Evolutionary conservation across 2,329 filamentous ascomycete species (phyloP).

Genomic region (Dendrostoma leiphaemia): DNA sequence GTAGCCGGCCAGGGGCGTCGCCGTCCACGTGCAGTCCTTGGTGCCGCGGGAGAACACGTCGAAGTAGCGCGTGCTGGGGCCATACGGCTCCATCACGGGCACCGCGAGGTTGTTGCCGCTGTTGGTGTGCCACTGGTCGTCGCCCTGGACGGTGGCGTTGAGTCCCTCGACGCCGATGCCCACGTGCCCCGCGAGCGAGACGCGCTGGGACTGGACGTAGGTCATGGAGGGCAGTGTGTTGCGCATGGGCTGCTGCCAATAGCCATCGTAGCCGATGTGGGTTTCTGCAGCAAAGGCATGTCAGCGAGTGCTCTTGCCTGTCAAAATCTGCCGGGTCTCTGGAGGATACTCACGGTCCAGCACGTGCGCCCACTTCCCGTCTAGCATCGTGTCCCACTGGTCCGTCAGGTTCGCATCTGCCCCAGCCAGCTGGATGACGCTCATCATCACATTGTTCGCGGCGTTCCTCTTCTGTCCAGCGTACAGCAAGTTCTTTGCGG

Average conservation of each 20-base stretch:
- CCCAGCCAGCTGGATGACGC: conserved; percentile 53
- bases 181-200: conserved; percentile 59
- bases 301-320: too few species aligned
- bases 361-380: conserved; percentile 63
- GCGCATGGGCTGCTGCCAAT: conserved; percentile 72
- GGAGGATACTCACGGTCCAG: conserved; percentile 49
- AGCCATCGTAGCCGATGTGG: conserved; percentile 51
- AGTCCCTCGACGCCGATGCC: conserved; percentile 63
- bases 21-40: conserved; percentile 49
- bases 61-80: conserved; percentile 54
- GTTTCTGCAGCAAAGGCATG: conserved; percentile 41
- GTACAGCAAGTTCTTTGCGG: conserved; percentile 51
- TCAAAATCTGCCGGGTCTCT: too few species aligned
- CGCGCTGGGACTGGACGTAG: conserved; percentile 57
- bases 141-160: conserved; percentile 66
- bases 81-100: conserved; percentile 58
- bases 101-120: conserved; percentile 52
- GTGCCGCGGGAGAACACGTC: conserved; percentile 62
- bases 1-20: conserved; percentile 47
- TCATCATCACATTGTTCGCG: conserved; percentile 52
- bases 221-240: conserved; percentile 62
- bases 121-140: conserved; percentile 60
- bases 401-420: conserved; percentile 55
- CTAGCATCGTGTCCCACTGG: conserved; percentile 55
- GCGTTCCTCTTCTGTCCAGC: conserved; percentile 52